phyloP scores from a whole-genome alignment of 1,284 basidiomycete genomes.

The Boletus calvinii region DNA sequence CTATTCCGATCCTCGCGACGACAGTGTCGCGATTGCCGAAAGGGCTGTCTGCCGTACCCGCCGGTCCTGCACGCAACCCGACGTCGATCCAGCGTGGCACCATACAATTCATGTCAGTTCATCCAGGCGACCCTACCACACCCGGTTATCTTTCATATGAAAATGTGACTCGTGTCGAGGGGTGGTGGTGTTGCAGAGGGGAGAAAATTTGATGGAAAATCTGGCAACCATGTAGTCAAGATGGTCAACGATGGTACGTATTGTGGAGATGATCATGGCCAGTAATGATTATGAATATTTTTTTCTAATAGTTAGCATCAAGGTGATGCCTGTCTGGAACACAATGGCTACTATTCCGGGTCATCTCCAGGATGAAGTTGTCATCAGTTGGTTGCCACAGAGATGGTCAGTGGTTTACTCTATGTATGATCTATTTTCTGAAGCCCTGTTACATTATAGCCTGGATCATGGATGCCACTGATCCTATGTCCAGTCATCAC shows the following conservation, averaged over 20 bases:
- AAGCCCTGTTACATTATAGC: constrained; percentile 25
- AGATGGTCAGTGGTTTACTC: constrained; percentile 55
- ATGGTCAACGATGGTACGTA: constrained; percentile 62
- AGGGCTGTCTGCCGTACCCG: constrained; percentile 76
- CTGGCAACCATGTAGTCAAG: constrained; percentile 49
- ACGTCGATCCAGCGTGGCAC: constrained; percentile 84
- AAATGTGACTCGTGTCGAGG: constrained; percentile 71
- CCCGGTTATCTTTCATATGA: constrained; percentile 87
- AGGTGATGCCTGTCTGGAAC: constrained; percentile 85
- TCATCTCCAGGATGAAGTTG: constrained; percentile 81
- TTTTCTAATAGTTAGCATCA: constrained; percentile 58
- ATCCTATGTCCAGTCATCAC: constrained; percentile 74
- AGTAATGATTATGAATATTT: constrained; percentile 5
- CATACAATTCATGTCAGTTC: constrained; percentile 78
- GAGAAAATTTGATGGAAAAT: constrained; percentile 46
- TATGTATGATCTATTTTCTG: constrained; percentile 22
- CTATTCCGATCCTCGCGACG: constrained; percentile 88
- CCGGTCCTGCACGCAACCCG: constrained; percentile 86
- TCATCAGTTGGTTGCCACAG: constrained; percentile 86
- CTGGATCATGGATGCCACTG: constrained; percentile 75
- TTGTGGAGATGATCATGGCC: neutral
- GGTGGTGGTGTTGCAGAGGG: constrained; percentile 41
- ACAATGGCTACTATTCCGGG: constrained; percentile 90
- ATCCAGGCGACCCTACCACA: constrained; percentile 86
- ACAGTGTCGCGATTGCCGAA: constrained; percentile 80